Evolutionary conservation across 192 early-diverging fungal species (phyloP).

Genomic region (Rhizophagus prolifer): DNA sequence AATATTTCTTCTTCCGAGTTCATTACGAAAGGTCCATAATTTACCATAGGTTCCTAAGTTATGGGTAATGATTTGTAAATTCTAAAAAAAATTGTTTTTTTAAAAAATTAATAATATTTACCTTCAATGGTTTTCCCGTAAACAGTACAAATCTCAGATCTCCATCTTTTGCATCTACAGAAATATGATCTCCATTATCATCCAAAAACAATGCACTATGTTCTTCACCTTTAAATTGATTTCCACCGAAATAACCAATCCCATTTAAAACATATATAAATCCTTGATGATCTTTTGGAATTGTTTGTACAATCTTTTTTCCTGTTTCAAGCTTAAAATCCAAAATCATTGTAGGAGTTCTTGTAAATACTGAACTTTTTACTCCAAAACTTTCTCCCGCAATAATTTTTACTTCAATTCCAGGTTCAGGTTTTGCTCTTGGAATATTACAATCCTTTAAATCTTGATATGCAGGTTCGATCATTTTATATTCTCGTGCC

Average conservation of each 20-base stretch:
- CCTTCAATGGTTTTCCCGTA: constrained; percentile 41
- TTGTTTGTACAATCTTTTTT: constrained; percentile 51
- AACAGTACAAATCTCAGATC: constrained; percentile 38
- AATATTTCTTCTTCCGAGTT: constrained; percentile 54
- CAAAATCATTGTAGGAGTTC: constrained; percentile 78
- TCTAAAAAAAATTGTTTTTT: background rate
- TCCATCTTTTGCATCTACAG: constrained; percentile 23
- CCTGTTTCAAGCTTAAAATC: constrained; percentile 67
- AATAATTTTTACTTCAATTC: constrained; percentile 76
- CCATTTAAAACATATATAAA: constrained; percentile 68
- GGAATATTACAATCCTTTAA: constrained; percentile 65
- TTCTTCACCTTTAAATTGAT: constrained; percentile 32
- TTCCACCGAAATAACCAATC: constrained; percentile 50
- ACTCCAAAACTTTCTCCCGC: constrained; percentile 79
- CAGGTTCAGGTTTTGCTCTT: constrained; percentile 50
- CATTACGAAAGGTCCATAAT: constrained; percentile 67
- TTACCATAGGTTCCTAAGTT: constrained; percentile 41
- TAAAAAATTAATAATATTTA: background rate
- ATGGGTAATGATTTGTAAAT: too few relatives aligned
- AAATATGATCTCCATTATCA: constrained; percentile 13
- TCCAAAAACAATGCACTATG: constrained; percentile 31
- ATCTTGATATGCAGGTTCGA: constrained; percentile 71
- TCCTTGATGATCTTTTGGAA: constrained; percentile 56
- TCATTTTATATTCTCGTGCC: constrained; percentile 69
- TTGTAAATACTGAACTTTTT: constrained; percentile 67